These are phyloP conservation scores for Suillus bovinus DNA, from an alignment of 768 basidiomycete species.

Conservation along the genomic window DNA sequence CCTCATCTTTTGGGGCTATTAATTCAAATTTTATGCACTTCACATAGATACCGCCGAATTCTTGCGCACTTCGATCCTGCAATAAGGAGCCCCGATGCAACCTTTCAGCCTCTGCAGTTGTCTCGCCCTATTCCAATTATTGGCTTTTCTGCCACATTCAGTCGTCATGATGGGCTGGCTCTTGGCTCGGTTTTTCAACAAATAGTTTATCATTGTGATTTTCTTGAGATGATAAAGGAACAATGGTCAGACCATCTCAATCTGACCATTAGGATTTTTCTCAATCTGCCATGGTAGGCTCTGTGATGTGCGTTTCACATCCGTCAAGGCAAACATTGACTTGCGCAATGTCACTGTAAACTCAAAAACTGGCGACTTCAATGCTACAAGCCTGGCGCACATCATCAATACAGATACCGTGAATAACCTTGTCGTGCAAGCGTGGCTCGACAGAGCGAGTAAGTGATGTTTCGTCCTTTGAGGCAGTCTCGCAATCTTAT, in stretches of 20 bases:
- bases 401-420: constrained; percentile 80
- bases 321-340: constrained; percentile 74
- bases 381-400: constrained; percentile 70
- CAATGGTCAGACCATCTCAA: constrained; percentile 59
- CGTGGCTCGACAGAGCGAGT: constrained; percentile 89
- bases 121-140: constrained; percentile 73
- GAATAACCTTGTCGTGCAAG: constrained; percentile 74
- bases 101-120: constrained; percentile 37
- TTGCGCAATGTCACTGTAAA: constrained; percentile 68
- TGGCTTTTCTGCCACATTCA: constrained; percentile 95
- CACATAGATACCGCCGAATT: constrained; percentile 71
- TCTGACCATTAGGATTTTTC: neutral
- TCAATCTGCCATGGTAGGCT: constrained; percentile 50
- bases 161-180: constrained; percentile 86
- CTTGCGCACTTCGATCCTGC: constrained; percentile 78
- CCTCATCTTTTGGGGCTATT: too few species aligned
- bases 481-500: constrained; percentile 6
- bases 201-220: constrained; percentile 92
- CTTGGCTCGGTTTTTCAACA: constrained; percentile 86
- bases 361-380: constrained; percentile 77
- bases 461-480: constrained; percentile 23
- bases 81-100: constrained; percentile 55
- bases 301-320: constrained; percentile 83
- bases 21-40: constrained; percentile 13
- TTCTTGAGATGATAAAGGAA: constrained; percentile 90